phyloP scores from a whole-genome alignment of 2,329 filamentous ascomycete species.

The Chrysosporium keratinophilum region DNA sequence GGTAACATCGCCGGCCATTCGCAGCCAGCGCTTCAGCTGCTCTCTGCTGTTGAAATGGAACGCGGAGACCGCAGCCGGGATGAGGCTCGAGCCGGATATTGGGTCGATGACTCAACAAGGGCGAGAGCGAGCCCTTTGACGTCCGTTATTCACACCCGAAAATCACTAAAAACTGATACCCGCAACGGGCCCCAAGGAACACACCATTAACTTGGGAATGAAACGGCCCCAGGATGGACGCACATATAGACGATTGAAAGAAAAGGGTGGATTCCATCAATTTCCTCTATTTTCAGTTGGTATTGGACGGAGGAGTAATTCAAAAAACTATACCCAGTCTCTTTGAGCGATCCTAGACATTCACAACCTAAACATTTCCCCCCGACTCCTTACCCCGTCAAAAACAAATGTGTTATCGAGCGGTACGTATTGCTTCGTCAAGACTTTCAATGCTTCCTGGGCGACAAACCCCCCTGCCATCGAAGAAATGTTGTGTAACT shows the following conservation, averaged over 20 bases:
- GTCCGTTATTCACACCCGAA: no score
- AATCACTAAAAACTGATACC: no score
- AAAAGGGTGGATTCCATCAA: background rate
- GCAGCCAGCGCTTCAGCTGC: background rate
- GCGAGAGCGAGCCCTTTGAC: no score
- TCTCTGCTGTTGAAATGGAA: background rate
- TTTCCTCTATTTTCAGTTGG: background rate
- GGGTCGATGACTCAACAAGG: no score
- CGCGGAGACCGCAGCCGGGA: background rate
- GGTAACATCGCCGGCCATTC: background rate
- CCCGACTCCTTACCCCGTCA: conserved; percentile 50
- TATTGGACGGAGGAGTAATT: background rate
- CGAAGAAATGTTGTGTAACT: conserved; percentile 86
- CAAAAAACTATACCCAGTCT: background rate
- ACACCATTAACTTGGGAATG: no score
- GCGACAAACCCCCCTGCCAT: conserved; percentile 83
- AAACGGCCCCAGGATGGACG: no score
- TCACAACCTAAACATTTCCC: conserved; percentile 41
- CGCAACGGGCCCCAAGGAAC: no score
- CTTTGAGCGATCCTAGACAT: background rate
- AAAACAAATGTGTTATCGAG: conserved; percentile 55
- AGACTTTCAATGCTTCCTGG: conserved; percentile 87
- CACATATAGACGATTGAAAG: background rate
- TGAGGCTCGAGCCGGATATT: no score
- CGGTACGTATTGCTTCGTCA: conserved; percentile 56